A percentile compares a stretch with the other conserved stretches of the same genome.
Evolutionary conservation across 805 yeast species (phyloP).

Genomic region (Blastobotrys parvus): DNA sequence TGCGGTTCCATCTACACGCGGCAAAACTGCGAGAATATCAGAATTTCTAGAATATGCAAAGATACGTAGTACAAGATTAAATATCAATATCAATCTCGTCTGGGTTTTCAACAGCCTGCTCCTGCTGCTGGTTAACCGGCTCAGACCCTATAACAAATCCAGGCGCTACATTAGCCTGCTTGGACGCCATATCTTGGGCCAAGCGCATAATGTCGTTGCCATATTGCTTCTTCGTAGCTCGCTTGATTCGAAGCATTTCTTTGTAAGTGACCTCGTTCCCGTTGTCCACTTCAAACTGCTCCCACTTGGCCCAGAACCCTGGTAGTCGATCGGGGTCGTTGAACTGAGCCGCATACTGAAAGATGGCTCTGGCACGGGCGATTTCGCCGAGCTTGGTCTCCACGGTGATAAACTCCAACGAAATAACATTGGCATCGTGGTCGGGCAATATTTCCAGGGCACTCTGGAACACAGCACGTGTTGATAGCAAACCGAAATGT

Average conservation of each 20-base stretch:
- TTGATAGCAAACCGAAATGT: constrained; percentile 34
- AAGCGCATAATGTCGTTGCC: constrained; percentile 9
- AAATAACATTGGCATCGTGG: constrained; percentile 34
- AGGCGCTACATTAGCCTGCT: constrained; percentile 12
- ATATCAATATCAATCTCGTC: constrained; percentile 18
- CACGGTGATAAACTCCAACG: constrained; percentile 45
- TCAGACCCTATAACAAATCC: constrained; percentile 19
- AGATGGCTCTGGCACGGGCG: constrained; percentile 55
- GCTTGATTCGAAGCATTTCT: constrained; percentile 58
- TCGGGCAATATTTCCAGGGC: constrained; percentile 45
- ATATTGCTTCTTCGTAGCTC: constrained; percentile 31
- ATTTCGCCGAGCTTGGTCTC: constrained; percentile 49
- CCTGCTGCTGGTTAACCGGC: constrained; percentile 1
- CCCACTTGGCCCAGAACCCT: constrained; percentile 62
- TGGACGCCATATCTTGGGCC: constrained; percentile 5
- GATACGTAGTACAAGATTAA: too few relatives aligned
- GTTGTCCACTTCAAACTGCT: constrained; percentile 56
- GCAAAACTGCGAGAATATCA: too few relatives aligned
- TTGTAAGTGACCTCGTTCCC: constrained; percentile 70
- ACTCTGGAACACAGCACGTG: constrained; percentile 43
- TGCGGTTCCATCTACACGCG: too few relatives aligned
- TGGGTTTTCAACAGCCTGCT: constrained; percentile 10
- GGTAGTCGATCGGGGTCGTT: constrained; percentile 26
- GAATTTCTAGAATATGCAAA: too few relatives aligned
- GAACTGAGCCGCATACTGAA: constrained; percentile 44